Percentiles rank a stretch among this genome's conserved stretches.
Evolutionary conservation across 108 stramenopile genomes (phyloP).

Genomic region (Skeletonema marinoi): DNA sequence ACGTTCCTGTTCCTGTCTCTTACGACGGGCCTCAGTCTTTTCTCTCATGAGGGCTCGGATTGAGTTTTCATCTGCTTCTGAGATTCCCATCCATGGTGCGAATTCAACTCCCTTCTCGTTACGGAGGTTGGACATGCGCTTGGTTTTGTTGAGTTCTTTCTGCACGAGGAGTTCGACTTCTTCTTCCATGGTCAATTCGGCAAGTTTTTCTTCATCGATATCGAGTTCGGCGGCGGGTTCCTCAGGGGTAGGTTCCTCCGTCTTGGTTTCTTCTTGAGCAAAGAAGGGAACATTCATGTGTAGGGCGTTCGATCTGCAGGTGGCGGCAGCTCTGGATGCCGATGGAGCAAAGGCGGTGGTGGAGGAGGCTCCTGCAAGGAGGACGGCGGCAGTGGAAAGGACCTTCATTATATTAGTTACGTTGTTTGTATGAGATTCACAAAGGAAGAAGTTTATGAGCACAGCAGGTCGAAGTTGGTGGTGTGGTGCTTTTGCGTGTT

Average conservation of each 20-base stretch:
- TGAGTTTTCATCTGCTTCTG: conserved; percentile 65
- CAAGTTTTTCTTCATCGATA: conserved; percentile 1
- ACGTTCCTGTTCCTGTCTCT: conserved; percentile 63
- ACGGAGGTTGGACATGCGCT: conserved; percentile 71
- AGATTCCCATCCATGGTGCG: conserved; percentile 91
- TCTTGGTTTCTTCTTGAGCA: conserved; percentile 25
- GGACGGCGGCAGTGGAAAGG: conserved; percentile 31
- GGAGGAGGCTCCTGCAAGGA: conserved; percentile 35
- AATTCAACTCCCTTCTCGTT: conserved; percentile 81
- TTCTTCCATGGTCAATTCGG: conserved; percentile 57
- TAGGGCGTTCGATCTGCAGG: conserved; percentile 12
- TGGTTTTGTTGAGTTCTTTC: conserved; percentile 68
- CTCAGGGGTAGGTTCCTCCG: background rate
- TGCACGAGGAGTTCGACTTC: conserved; percentile 71
- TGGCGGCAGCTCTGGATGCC: conserved; percentile 9
- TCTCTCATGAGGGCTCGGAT: conserved; percentile 75
- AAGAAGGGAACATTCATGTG: conserved; percentile 45
- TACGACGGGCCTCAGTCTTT: conserved; percentile 73
- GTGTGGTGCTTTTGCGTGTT: background rate
- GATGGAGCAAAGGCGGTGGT: conserved; percentile 36
- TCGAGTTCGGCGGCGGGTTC: background rate
- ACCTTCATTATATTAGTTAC: conserved; percentile 20
- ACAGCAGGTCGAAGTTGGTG: background rate
- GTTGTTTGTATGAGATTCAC: background rate
- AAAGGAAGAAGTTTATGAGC: background rate